Evolutionary conservation across 177 flowering plant genomes (phyloP).

Genomic region (Vitis hybrid): DNA sequence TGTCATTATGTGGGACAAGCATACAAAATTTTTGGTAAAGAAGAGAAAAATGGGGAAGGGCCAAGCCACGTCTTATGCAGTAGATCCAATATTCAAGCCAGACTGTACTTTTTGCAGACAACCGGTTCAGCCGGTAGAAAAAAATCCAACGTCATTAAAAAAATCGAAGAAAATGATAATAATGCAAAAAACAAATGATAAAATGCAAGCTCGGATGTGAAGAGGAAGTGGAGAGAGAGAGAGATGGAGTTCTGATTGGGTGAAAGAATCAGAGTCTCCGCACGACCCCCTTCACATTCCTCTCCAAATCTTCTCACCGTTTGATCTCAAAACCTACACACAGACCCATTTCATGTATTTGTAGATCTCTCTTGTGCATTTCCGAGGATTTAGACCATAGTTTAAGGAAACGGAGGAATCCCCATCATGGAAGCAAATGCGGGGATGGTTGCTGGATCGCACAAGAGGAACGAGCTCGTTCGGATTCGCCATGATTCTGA

Average conservation of each 20-base stretch:
- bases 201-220: neutral
- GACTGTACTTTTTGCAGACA: neutral
- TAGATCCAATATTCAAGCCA: neutral
- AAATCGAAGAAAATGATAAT: slow-evolving; percentile 2
- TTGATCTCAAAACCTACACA: neutral
- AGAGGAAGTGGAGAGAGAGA: slow-evolving; percentile 2
- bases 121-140: slow-evolving; percentile 31
- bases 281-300: neutral
- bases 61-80: neutral
- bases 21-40: too few species aligned
- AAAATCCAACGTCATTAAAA: neutral
- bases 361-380: neutral
- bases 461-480: slow-evolving; percentile 78
- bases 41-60: neutral
- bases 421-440: slow-evolving; percentile 66
- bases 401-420: slow-evolving; percentile 5
- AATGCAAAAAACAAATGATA: slow-evolving; percentile 4
- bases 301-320: neutral
- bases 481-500: slow-evolving; percentile 79
- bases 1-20: too few species aligned
- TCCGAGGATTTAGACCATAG: neutral
- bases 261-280: slow-evolving; percentile 10
- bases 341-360: neutral
- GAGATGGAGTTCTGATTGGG: slow-evolving; percentile 33
- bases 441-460: slow-evolving; percentile 87